These are phyloP conservation scores for Aureobasidium sp. DNA, from an alignment of 2,329 filamentous ascomycete genomes.

Conservation along the genomic window DNA sequence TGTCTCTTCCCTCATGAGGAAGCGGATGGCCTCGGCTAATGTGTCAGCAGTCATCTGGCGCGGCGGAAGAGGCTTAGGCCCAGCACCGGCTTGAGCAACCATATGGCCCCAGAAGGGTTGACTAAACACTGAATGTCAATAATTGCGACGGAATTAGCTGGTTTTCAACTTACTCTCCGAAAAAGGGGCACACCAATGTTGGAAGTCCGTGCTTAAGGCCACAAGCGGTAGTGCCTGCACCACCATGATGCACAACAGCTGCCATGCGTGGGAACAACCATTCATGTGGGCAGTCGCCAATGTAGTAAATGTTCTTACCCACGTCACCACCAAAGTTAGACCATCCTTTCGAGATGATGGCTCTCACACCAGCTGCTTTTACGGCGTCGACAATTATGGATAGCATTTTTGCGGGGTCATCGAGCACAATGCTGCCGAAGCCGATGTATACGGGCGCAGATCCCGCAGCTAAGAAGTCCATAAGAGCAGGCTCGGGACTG, in stretches of 20 bases:
- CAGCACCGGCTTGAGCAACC: constrained; percentile 42
- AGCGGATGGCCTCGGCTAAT: constrained; percentile 39
- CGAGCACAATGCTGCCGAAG: constrained; percentile 75
- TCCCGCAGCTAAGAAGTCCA: constrained; percentile 57
- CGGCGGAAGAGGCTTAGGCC: constrained; percentile 41
- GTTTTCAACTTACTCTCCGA: constrained; percentile 35
- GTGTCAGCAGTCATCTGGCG: constrained; percentile 37
- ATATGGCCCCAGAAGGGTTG: constrained; percentile 50
- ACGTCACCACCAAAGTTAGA: constrained; percentile 37
- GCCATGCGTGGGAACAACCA: constrained; percentile 52
- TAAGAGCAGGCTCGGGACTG: constrained; percentile 56
- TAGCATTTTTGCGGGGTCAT: constrained; percentile 65
- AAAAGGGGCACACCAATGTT: constrained; percentile 50
- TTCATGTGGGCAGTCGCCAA: constrained; percentile 49
- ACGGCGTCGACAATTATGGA: constrained; percentile 65
- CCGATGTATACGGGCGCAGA: constrained; percentile 73
- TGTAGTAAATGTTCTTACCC: constrained; percentile 40
- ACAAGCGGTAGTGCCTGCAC: constrained; percentile 51
- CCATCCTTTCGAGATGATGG: constrained; percentile 50
- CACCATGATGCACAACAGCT: constrained; percentile 52
- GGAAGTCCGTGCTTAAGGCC: constrained; percentile 45
- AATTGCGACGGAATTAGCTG: neutral
- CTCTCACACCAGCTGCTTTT: constrained; percentile 41
- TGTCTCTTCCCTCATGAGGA: constrained; percentile 34
- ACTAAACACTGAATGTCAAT: neutral